These are phyloP conservation scores for Tetracentron sinense DNA, from an alignment of 164 flowering plant species.

Conservation along the genomic window DNA sequence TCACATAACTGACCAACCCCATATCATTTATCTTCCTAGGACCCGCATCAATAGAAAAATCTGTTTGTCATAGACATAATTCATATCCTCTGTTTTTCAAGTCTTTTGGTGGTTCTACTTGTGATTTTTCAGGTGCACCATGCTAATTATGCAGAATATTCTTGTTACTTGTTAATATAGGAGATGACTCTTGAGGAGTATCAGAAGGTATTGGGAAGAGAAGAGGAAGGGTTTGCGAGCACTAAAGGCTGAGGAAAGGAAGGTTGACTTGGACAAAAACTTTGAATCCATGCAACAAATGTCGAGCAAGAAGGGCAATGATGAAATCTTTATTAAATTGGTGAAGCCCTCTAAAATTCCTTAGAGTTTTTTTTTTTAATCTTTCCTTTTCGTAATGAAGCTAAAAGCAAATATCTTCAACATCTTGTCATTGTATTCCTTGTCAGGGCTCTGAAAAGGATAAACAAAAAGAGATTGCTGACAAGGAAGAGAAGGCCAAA, in stretches of 20 bases:
- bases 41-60: neutral
- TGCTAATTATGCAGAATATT: neutral
- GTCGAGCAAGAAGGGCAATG: constrained; percentile 67
- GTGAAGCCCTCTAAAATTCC: constrained; percentile 26
- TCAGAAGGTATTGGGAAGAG: constrained; percentile 80
- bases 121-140: too few species aligned
- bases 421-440: constrained; percentile 7
- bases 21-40: too few species aligned
- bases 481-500: constrained; percentile 72
- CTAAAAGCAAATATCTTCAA: neutral
- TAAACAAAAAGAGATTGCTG: constrained; percentile 59
- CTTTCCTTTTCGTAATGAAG: neutral
- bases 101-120: neutral
- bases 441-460: constrained; percentile 78
- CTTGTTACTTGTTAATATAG: constrained; percentile 26
- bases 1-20: too few species aligned
- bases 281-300: constrained; percentile 72
- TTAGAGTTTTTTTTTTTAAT: neutral
- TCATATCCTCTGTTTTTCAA: neutral
- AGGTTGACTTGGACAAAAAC: constrained; percentile 65
- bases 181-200: constrained; percentile 95
- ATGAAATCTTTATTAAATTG: constrained; percentile 71
- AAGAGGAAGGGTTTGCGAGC: constrained; percentile 70
- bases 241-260: constrained; percentile 67
- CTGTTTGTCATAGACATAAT: neutral